Base-by-base conservation (phyloP, 2,329 filamentous ascomycete genomes). In the Calonectria pteridis region DNA sequence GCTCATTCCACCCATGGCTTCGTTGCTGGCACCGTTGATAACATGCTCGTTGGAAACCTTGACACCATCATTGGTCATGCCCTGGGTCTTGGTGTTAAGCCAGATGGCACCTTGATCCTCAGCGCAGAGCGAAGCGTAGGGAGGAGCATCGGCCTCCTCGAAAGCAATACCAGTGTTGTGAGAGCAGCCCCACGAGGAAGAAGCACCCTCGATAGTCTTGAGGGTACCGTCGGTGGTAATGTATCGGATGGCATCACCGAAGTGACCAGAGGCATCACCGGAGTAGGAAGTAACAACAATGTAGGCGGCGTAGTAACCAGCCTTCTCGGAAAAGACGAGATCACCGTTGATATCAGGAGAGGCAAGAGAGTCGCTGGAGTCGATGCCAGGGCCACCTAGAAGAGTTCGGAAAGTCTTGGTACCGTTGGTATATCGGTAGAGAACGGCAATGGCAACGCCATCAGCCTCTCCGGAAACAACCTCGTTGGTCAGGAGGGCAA, bases 151-250 rank as follows among this genome's bases (percentile, higher is more conserved):
- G 26, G 91, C 90, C 23, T 88, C 89, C 80, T 92, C 91, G 68
- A 93, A 88, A 7, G 90, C 90, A 69, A 93, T 92, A 70, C 91
- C 91, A 1, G 90, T 92, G 83, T 93, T 93, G 86, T 92, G 90
- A 7, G 88, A 90, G 85, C 91, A 93, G 23, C 91, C 91, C 87
- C 90, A 92, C 18, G 86, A 85, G 70, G 87, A 90, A 53, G 87
- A 87, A 3, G 90, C 89, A 1, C 89, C 90, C 2, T 81, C 63
- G 73, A 91, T 91, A 14, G 82, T 84, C 76, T 89, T 83, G 4
- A 92, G 81, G 10, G 84, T 86, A 16, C 91, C 91, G 23, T 84
- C 83, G 43, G 91, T 87, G 69, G 84, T 88, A 69, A 86, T 70
- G 76, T 86, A 86, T 69, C 84, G 84, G 70, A 86, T 84, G 59